Evolutionary conservation across 2,329 filamentous ascomycete species (phyloP).

Genomic region (Colletotrichum paranaense): DNA sequence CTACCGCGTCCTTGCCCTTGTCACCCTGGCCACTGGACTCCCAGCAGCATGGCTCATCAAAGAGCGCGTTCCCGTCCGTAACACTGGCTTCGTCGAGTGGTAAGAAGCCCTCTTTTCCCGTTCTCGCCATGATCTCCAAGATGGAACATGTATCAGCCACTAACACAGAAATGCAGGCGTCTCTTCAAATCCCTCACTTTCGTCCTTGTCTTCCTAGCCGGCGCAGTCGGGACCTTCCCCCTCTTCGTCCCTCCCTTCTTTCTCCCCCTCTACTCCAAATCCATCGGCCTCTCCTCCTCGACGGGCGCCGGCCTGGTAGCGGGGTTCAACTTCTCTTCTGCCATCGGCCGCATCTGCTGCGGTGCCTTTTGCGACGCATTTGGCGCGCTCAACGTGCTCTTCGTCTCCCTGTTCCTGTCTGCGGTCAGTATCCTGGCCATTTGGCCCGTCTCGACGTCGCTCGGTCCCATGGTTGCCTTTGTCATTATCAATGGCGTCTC

Average conservation of each 20-base stretch:
- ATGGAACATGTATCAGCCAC: background rate
- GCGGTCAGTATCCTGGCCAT: constrained; percentile 69
- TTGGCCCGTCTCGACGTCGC: constrained; percentile 68
- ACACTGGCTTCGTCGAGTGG: constrained; percentile 61
- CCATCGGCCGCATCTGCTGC: constrained; percentile 65
- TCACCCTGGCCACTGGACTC: constrained; percentile 63
- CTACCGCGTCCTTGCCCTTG: constrained; percentile 63
- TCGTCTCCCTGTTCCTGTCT: constrained; percentile 61
- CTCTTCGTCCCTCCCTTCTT: constrained; percentile 72
- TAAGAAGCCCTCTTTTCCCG: constrained; percentile 39
- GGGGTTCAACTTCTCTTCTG: constrained; percentile 71
- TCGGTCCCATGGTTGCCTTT: constrained; percentile 66
- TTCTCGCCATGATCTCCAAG: background rate
- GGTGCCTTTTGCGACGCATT: constrained; percentile 65
- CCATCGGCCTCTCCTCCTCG: constrained; percentile 63
- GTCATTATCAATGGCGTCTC: constrained; percentile 69
- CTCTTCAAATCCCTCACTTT: constrained; percentile 66
- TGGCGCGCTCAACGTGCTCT: constrained; percentile 66
- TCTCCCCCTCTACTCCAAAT: constrained; percentile 65
- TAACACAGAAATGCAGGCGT: constrained; percentile 46
- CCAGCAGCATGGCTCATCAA: constrained; percentile 66
- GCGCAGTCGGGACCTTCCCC: constrained; percentile 68
- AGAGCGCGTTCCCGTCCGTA: constrained; percentile 55
- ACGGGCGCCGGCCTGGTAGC: constrained; percentile 69
- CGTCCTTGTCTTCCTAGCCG: constrained; percentile 62